Evolutionary conservation across 257 asterid genomes (phyloP), one percentile per base, ranked within the genome.

Genomic region (Echium plantagineum): DNA sequence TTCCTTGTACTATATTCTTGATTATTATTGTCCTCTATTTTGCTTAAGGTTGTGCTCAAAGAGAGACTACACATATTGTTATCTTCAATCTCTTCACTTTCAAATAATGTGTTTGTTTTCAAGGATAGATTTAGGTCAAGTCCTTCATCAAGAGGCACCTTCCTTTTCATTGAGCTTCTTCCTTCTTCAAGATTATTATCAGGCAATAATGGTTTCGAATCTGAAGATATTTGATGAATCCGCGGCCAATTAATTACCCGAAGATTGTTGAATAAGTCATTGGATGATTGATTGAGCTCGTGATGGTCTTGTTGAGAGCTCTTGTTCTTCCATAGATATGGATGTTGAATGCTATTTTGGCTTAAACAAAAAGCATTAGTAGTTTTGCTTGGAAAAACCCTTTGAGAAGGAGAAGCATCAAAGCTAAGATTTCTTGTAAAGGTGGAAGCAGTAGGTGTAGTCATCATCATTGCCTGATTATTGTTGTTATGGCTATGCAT

Each of bases 101-200:
- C 77, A 61, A 63, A 47, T 21, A 55, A 62, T 35, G 67, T 64
- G 9, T 47, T 46, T 35, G 77, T 68, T 74, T 83, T 76, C 21
- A 87, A 59, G 21, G 89, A 83, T 18, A 90, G 78, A 49, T 73
- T 83, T 71, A 90, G 84, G 63, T 85, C 94, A 49, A 90, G 97
- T 68, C 78, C 51, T 46, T 73, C 69, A 9, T 75, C 80, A 20
- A 66, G 17, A 59, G 47, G 56, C 28, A 5, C 57, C 74, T 86
- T 85, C 66, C 95, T 72, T 66, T 83, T 87, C 68, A 52, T 63
- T 62, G 57, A 22, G 57, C 51, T 54, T 42, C 8, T 26, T 52
- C 52, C 70, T 52, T 61, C 71, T 24, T 20, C 48, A 52, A 57
- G 32, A 28, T 28, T 55, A 10, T 32, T 32, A 32, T 52, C 56